Evolutionary conservation across 106 monocot species (phyloP).

Genomic region (Dactylorhiza incarnata): DNA sequence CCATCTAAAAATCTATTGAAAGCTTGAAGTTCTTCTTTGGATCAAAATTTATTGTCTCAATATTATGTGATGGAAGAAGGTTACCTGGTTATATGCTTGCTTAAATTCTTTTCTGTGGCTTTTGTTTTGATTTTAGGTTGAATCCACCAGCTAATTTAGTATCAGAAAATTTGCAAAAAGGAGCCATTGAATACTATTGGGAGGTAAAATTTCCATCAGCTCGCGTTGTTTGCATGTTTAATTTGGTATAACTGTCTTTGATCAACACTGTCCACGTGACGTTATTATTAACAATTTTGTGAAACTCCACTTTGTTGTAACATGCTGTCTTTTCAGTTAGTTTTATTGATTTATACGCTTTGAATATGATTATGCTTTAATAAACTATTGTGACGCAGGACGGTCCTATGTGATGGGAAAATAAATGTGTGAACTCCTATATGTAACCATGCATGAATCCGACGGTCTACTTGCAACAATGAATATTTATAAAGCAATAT

Average conservation of each 20-base stretch:
- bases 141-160: constrained; percentile 46
- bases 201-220: constrained; percentile 42
- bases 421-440: no score
- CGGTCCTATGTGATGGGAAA: no score
- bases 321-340: not conserved
- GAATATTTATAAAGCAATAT: no score
- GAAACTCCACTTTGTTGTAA: not conserved
- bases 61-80: not conserved
- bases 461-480: no score
- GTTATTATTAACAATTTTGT: not conserved
- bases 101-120: constrained; percentile 1
- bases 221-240: not conserved
- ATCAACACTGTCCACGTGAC: not conserved
- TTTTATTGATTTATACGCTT: not conserved
- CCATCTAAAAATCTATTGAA: not conserved
- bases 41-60: no score
- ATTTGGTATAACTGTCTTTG: not conserved
- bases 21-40: not conserved
- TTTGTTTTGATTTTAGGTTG: constrained; percentile 36
- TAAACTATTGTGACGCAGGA: no score
- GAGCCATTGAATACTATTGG: constrained; percentile 58
- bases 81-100: not conserved
- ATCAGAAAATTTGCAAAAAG: constrained; percentile 55
- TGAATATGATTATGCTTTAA: not conserved
- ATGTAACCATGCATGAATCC: no score